Conservation (phyloP, 2,329 filamentous ascomycete genomes). For the Rhinocladiella similis region DNA sequence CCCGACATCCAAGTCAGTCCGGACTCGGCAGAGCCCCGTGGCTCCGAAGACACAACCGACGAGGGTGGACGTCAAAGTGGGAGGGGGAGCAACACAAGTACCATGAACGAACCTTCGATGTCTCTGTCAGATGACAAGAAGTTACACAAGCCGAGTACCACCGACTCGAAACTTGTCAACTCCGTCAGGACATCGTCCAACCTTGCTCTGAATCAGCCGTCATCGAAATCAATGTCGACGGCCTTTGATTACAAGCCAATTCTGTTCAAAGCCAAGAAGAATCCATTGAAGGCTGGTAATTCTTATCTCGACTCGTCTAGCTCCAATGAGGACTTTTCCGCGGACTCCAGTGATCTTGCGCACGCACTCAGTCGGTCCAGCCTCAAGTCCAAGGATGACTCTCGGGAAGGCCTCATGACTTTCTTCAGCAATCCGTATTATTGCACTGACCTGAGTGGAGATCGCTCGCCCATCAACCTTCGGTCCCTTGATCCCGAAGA, state of each 20-base stretch:
- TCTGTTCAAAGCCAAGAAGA: constrained; percentile 44
- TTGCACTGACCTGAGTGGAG: constrained; percentile 69
- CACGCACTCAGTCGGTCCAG: constrained; percentile 51
- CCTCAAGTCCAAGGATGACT: constrained; percentile 44
- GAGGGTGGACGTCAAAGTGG: constrained; percentile 48
- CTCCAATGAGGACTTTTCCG: constrained; percentile 50
- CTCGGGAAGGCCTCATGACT: constrained; percentile 69
- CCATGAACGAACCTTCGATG: constrained; percentile 39
- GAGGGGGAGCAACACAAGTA: constrained; percentile 44
- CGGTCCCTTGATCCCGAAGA: constrained; percentile 7
- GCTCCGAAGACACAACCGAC: constrained; percentile 18
- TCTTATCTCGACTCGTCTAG: constrained; percentile 50
- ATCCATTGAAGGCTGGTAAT: constrained; percentile 41
- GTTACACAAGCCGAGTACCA: neutral
- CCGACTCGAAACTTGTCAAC: constrained; percentile 4
- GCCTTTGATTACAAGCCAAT: constrained; percentile 45
- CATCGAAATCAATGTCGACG: constrained; percentile 16
- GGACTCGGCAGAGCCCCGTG: constrained; percentile 1
- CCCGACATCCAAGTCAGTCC: constrained; percentile 55
- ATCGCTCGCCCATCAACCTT: constrained; percentile 20
- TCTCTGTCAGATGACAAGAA: constrained; percentile 22
- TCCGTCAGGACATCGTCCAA: constrained; percentile 14
- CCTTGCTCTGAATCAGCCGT: constrained; percentile 7
- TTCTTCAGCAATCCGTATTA: constrained; percentile 81
- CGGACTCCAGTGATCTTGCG: constrained; percentile 48